A percentile compares a stretch with the other conserved stretches of the same genome.
These are phyloP conservation scores for Saccharomycopsis vini DNA, from an alignment of 805 yeast species.

Conservation along the genomic window DNA sequence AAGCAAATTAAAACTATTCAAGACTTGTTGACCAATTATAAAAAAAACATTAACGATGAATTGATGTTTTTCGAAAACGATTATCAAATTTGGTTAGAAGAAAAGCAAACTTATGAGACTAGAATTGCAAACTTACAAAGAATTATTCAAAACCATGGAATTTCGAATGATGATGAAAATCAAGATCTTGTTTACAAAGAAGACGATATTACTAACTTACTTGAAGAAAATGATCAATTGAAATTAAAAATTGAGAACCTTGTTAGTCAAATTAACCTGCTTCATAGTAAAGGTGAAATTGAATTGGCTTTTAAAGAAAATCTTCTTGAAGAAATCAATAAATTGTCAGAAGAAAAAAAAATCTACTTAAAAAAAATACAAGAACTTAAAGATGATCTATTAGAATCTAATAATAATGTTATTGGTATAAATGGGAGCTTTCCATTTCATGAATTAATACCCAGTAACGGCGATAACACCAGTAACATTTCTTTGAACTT, in stretches of 20 bases:
- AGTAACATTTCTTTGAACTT: background rate
- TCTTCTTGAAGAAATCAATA: slow-evolving; percentile 3
- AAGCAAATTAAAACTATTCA: slow-evolving; percentile 7
- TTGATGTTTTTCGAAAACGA: slow-evolving; percentile 12
- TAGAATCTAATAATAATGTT: slow-evolving; percentile 7
- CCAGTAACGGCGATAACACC: background rate
- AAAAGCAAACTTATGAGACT: slow-evolving; percentile 13
- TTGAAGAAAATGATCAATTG: slow-evolving; percentile 6
- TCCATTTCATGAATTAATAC: background rate
- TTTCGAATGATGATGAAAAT: background rate
- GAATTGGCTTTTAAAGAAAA: slow-evolving; percentile 6
- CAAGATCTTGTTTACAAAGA: background rate
- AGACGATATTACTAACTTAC: background rate
- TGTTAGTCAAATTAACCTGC: background rate
- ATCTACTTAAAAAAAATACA: background rate
- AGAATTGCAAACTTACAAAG: slow-evolving; percentile 6
- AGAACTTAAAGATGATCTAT: slow-evolving; percentile 7
- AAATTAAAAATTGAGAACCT: slow-evolving; percentile 5
- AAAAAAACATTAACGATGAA: slow-evolving; percentile 10
- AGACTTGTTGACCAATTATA: slow-evolving; percentile 8
- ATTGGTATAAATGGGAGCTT: slow-evolving; percentile 9
- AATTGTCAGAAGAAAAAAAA: slow-evolving; percentile 3
- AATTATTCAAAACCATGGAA: background rate
- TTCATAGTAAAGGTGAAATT: background rate
- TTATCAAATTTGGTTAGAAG: slow-evolving; percentile 16